Base-by-base conservation (phyloP, 208 protist species). In the Leishmania martiniquensis region DNA sequence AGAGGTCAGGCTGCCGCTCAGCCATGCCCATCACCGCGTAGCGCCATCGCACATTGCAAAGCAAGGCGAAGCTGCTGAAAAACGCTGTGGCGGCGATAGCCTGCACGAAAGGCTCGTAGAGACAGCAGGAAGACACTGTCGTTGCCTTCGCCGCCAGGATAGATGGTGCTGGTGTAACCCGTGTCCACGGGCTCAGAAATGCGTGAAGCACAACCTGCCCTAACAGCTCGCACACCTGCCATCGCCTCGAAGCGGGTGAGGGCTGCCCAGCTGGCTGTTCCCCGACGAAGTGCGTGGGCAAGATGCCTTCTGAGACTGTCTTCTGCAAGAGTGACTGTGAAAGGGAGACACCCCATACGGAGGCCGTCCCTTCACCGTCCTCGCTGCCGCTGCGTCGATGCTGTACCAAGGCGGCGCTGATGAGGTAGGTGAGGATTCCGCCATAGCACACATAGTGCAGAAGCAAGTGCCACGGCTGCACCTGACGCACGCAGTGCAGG, bases 391-490 rank as follows among this genome's bases (percentile, higher is more conserved):
- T 17, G 68, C 68, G 5, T 62, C 39, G 47, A 69, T 54, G 0
- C 60, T 9, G 20, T 32, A 67, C 13, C 39, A 34, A 55, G 70
- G 42, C 7, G 65, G 54, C 34, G 13, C 20, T 44, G 34, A 44
- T 29, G 60, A 85, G 59, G 51, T 87, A 85, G 22, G 20, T 49
- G 10, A 80, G 37, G 49, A 80, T 63, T 9, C 83, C 37, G 9
- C 83, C 80, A 69, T 83, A 84, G 1, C 55, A 66, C 59, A 66
- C 25, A 9, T 85, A 71, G 55, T 76, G 60, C 51, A 62, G 34
- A 17, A 75, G 13, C 12, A n/a, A 57, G 72, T 80, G 77, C 49
- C 80, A 76, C 44, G 82, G 83, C 47, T 72, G 74, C 47, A 83
- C 68, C 39, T 62, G 37, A 9, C 80, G 78, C 22, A 89, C 70